These are phyloP conservation scores for Spatholobus suberectus DNA, from an alignment of 306 rosid genomes.

Conservation along the genomic window DNA sequence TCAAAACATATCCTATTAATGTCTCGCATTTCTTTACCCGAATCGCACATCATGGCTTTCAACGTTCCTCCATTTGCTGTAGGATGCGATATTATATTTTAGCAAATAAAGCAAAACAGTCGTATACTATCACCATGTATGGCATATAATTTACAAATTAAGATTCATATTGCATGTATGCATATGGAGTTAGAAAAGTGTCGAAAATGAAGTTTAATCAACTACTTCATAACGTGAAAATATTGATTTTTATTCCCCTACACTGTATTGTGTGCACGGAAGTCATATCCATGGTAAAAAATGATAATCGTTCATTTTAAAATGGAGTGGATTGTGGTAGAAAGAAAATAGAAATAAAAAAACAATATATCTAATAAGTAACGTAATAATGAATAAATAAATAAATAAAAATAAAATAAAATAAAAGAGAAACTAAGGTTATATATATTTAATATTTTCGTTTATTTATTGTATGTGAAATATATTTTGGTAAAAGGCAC, in stretches of 20 bases:
- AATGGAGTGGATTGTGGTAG: neutral
- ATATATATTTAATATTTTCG: neutral
- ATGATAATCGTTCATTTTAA: neutral
- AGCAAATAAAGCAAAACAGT: neutral
- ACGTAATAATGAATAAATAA: too few species aligned
- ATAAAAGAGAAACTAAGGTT: neutral
- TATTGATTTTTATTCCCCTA: neutral
- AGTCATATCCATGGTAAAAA: neutral
- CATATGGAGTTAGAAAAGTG: neutral
- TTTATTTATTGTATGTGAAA: neutral
- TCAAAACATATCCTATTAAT: constrained; percentile 30
- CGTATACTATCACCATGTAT: neutral
- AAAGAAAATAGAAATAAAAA: neutral
- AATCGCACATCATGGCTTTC: constrained; percentile 31
- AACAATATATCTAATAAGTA: too few species aligned
- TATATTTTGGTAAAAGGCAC: neutral
- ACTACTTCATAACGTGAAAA: neutral
- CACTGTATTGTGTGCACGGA: neutral
- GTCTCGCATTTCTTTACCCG: constrained; percentile 33
- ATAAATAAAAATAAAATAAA: neutral
- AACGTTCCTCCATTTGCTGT: constrained; percentile 16
- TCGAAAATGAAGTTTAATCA: neutral
- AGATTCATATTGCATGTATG: neutral
- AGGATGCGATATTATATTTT: neutral
- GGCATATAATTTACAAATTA: neutral